Base-by-base conservation (phyloP, 2,329 filamentous ascomycete genomes). In the Fonsecaea nubica region DNA sequence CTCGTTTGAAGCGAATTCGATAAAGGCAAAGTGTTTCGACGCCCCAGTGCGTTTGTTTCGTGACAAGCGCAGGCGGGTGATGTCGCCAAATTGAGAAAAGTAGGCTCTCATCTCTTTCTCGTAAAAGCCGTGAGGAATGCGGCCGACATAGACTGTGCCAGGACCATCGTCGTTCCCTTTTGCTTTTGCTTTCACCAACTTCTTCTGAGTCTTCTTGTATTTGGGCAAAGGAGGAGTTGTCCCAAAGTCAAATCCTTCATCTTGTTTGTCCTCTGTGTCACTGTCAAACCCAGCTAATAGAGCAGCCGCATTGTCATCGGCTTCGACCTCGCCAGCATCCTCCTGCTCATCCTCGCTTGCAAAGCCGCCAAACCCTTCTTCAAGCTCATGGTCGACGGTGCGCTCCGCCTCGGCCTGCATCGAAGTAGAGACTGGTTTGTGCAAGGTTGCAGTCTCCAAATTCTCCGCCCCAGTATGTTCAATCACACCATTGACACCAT, bases 51-150 rank as follows among this genome's bases (percentile, higher is more conserved):
- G 90, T 80, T 91, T 92, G 84, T 97, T 98, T 74, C 95, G 90
- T 33, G 93, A 95, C 53, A 99, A 85, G 69, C 94, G 89, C 64
- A 97, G 85, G 63, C 84, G 88, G 60, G 84, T 87, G 74, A 99
- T 92, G 13, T 87, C 83, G 72, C 95, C 95, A 73, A 99, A 99
- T 79, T 99, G 95, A 62, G 89, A 87, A 77, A 98, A 96, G 84
- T 98, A 99, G 71, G 89, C 88, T 73, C 88, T 89, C 90, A 99
- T 96, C 81, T 98, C 91, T 75, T 93, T 87, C 82, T 99, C 95
- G 84, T 94, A 98, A 87, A 99, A 99, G 81, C 95, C 92, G 80
- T 95, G 92, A 45, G 93, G 93, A 67, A 97, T 90, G 71, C 93
- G 92, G 63, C 86, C 93, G 74, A 99, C 85, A 80, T 97, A 98